These are phyloP conservation scores for Geosmithia morbida DNA, from an alignment of 2,329 filamentous ascomycete species.

Conservation along the genomic window DNA sequence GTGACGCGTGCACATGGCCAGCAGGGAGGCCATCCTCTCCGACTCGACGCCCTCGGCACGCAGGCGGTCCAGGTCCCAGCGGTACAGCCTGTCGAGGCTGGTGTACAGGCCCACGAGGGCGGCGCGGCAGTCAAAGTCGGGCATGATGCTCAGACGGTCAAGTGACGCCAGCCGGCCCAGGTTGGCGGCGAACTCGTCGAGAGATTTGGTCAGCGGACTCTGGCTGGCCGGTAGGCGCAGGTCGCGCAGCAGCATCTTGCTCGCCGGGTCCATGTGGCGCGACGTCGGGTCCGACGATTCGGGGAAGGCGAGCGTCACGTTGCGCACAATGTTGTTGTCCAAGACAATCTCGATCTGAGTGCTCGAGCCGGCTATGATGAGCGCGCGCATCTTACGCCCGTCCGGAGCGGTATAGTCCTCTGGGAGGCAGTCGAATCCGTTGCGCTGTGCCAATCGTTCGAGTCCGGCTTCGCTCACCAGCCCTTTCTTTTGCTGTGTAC, in stretches of 20 bases:
- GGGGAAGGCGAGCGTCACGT: slow-evolving; percentile 48
- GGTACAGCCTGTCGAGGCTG: slow-evolving; percentile 54
- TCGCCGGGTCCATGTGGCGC: slow-evolving; percentile 45
- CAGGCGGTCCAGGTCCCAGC: slow-evolving; percentile 51
- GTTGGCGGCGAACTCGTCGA: slow-evolving; percentile 58
- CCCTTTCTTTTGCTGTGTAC: slow-evolving; percentile 32
- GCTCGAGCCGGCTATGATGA: slow-evolving; percentile 44
- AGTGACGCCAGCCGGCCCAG: slow-evolving; percentile 53
- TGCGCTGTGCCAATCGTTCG: slow-evolving; percentile 52
- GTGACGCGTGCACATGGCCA: slow-evolving; percentile 54
- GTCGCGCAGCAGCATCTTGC: slow-evolving; percentile 50
- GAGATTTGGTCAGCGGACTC: slow-evolving; percentile 52
- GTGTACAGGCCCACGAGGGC: slow-evolving; percentile 60
- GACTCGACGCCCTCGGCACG: slow-evolving; percentile 32
- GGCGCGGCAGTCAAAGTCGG: slow-evolving; percentile 58
- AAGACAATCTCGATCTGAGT: slow-evolving; percentile 34
- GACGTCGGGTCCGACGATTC: slow-evolving; percentile 43
- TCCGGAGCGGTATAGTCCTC: slow-evolving; percentile 33
- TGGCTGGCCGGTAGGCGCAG: slow-evolving; percentile 44
- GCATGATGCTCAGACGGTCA: slow-evolving; percentile 56
- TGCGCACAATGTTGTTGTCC: slow-evolving; percentile 45
- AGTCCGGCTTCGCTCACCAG: slow-evolving; percentile 61
- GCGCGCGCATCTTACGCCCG: slow-evolving; percentile 33
- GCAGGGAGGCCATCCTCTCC: slow-evolving; percentile 34
- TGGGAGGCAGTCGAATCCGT: slow-evolving; percentile 51